Evolutionary conservation across 148 eudicot species (phyloP).

Genomic region (Rhododendron ferrugineum): DNA sequence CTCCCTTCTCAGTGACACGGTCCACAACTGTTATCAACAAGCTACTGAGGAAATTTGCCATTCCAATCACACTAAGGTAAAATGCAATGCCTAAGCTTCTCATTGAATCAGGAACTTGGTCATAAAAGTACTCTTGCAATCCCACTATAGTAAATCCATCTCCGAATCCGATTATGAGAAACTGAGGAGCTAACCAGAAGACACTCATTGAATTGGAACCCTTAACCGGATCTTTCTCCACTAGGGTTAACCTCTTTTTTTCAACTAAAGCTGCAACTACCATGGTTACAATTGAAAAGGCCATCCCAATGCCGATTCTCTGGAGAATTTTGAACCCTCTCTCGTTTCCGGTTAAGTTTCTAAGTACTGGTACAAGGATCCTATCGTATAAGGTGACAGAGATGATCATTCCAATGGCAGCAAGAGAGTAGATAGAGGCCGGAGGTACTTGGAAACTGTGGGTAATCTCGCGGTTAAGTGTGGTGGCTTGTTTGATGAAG

Average conservation of each 20-base stretch:
- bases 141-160: constrained; percentile 67
- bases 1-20: constrained; percentile 36
- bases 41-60: constrained; percentile 55
- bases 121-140: constrained; percentile 69
- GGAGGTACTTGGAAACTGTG: constrained; percentile 45
- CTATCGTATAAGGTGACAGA: constrained; percentile 48
- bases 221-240: constrained; percentile 21
- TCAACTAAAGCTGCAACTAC: constrained; percentile 56
- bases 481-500: constrained; percentile 62
- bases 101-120: constrained; percentile 80
- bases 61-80: constrained; percentile 65
- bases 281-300: constrained; percentile 43
- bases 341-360: constrained; percentile 42
- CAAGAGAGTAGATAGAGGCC: constrained; percentile 44
- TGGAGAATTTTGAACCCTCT: constrained; percentile 58
- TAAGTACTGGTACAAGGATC: constrained; percentile 42
- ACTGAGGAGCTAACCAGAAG: constrained; percentile 65
- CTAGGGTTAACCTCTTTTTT: constrained; percentile 38
- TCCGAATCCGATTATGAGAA: constrained; percentile 48
- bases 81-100: constrained; percentile 64
- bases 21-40: constrained; percentile 45
- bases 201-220: constrained; percentile 50
- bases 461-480: constrained; percentile 36
- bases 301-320: constrained; percentile 72
- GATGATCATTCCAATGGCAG: constrained; percentile 60